Evolutionary conservation across 768 basidiomycete species (phyloP).

Genomic region (Agrocybe praecox): DNA sequence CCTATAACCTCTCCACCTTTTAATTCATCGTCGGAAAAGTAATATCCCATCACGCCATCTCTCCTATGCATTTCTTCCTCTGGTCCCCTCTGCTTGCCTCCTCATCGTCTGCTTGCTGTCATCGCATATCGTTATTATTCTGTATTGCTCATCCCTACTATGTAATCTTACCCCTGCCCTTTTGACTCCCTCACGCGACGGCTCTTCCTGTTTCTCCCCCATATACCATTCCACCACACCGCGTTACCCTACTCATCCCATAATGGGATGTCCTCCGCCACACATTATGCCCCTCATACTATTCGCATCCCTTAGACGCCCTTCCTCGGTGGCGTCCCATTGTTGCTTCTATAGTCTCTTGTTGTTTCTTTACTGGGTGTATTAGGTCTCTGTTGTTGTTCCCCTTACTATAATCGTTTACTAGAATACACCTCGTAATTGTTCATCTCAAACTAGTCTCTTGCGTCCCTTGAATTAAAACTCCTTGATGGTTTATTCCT

Average conservation of each 20-base stretch:
- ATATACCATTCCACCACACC: constrained; percentile 17
- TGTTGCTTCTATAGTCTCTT: constrained; percentile 1
- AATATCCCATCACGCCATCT: constrained; percentile 11
- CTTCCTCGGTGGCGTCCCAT: constrained; percentile 1
- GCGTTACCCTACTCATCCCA: constrained; percentile 16
- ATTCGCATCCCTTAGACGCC: neutral
- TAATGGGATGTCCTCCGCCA: constrained; percentile 12
- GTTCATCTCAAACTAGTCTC: neutral
- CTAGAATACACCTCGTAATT: neutral
- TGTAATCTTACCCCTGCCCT: constrained; percentile 30
- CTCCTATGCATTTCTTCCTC: constrained; percentile 14
- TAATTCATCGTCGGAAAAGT: constrained; percentile 31
- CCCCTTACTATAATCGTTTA: constrained; percentile 16
- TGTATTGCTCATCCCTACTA: constrained; percentile 39
- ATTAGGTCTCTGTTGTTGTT: constrained; percentile 10
- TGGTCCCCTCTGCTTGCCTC: constrained; percentile 7
- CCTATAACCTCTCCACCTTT: constrained; percentile 64
- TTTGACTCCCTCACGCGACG: constrained; percentile 17
- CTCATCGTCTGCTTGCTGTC: constrained; percentile 22
- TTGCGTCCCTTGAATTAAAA: neutral
- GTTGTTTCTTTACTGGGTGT: constrained; percentile 13
- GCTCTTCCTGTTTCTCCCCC: constrained; percentile 15
- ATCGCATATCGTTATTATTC: constrained; percentile 48
- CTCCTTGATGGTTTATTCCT: neutral
- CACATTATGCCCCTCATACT: constrained; percentile 13